Conservation (phyloP, 306 rosid genomes). For the Rosa rugosa region DNA sequence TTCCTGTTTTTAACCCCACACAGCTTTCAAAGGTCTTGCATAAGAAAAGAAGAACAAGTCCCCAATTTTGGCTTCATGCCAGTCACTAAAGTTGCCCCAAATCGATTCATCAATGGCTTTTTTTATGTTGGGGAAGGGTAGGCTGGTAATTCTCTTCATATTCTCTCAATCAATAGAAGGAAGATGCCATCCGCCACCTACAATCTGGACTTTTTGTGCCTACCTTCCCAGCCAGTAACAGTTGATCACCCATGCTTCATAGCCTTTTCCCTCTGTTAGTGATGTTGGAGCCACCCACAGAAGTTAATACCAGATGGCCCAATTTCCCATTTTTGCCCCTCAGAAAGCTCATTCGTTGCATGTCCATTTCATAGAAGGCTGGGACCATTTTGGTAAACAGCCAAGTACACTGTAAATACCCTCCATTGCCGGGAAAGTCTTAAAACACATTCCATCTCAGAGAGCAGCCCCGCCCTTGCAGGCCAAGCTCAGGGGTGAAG, state of each 20-base stretch:
- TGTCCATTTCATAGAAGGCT: background rate
- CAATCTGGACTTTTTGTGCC: constrained; percentile 47
- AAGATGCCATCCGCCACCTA: constrained; percentile 52
- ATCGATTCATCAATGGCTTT: background rate
- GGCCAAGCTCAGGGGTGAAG: background rate
- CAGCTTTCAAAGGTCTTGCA: constrained; percentile 40
- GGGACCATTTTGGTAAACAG: constrained; percentile 7
- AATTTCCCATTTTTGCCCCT: constrained; percentile 6
- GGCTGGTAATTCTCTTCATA: background rate
- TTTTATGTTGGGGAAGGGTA: constrained; percentile 8
- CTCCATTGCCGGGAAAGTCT: background rate
- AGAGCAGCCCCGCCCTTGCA: too few species aligned
- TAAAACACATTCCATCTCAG: background rate
- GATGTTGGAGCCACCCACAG: background rate
- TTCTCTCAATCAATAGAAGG: constrained; percentile 17
- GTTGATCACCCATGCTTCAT: constrained; percentile 35
- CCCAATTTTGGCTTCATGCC: constrained; percentile 32
- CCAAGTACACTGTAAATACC: background rate
- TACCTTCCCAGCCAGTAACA: constrained; percentile 43
- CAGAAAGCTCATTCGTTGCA: background rate
- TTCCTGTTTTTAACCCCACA: constrained; percentile 35
- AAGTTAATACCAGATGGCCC: background rate
- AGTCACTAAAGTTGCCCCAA: background rate
- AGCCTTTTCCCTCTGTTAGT: background rate
- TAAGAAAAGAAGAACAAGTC: constrained; percentile 27